Conservation (phyloP, 768 basidiomycete species). For the Floccularia luteovirens region DNA sequence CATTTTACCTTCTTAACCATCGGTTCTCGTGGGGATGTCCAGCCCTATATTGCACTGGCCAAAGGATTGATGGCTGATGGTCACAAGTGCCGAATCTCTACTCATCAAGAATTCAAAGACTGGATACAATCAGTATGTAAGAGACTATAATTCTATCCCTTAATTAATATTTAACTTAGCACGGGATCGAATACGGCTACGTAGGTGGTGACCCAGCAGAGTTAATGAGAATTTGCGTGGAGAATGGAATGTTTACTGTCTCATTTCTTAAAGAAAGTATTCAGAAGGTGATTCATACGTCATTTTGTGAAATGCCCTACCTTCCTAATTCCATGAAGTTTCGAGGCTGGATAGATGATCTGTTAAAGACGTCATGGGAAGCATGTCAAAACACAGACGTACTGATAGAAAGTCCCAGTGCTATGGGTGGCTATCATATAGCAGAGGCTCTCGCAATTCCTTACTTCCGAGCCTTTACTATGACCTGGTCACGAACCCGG, state of each 20-base stretch:
- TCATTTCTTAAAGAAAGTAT: constrained; percentile 90
- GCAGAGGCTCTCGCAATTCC: constrained; percentile 92
- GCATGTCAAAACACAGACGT: constrained; percentile 94
- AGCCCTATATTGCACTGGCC: constrained; percentile 94
- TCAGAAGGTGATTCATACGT: constrained; percentile 45
- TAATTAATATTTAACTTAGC: constrained; percentile 31
- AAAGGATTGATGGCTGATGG: constrained; percentile 90
- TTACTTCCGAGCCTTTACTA: constrained; percentile 93
- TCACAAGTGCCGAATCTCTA: constrained; percentile 85
- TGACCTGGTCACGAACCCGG: constrained; percentile 97
- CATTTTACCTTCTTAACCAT: constrained; percentile 95
- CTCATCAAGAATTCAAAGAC: constrained; percentile 88
- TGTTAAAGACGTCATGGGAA: constrained; percentile 92
- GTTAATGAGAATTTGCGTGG: constrained; percentile 94
- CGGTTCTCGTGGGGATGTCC: constrained; percentile 94
- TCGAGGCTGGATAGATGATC: constrained; percentile 95
- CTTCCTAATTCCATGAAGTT: constrained; percentile 50
- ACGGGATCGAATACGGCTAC: constrained; percentile 92
- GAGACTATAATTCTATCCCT: constrained; percentile 2
- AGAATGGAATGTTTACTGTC: constrained; percentile 96
- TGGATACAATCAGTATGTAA: constrained; percentile 89
- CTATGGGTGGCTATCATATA: constrained; percentile 96
- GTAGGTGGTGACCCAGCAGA: constrained; percentile 98
- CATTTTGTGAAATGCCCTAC: constrained; percentile 3
- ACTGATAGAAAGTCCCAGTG: constrained; percentile 90